These are phyloP conservation scores for Curvularia eragrostidis DNA, from an alignment of 2,329 filamentous ascomycete species.

Conservation along the genomic window DNA sequence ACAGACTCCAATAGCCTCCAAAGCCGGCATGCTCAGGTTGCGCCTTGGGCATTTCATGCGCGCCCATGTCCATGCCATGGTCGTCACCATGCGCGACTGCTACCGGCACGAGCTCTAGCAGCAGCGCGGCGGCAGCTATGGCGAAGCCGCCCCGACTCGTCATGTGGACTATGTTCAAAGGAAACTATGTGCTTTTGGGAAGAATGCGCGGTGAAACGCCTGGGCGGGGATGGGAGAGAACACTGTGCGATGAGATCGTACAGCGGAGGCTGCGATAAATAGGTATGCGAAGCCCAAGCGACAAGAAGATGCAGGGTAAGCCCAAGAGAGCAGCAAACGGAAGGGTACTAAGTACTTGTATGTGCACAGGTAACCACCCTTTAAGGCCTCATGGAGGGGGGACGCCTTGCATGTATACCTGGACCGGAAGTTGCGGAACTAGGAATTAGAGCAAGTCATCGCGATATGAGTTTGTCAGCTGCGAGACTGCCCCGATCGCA, in stretches of 20 bases:
- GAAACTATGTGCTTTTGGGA: slow-evolving; percentile 2
- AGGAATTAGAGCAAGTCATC: slow-evolving; percentile 23
- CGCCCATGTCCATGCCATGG: slow-evolving; percentile 37
- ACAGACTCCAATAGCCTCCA: slow-evolving; percentile 66
- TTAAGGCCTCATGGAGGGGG: slow-evolving; percentile 1
- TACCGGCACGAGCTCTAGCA: slow-evolving; percentile 50
- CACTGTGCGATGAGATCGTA: background rate
- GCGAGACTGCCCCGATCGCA: slow-evolving; percentile 31
- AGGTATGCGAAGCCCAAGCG: slow-evolving; percentile 6
- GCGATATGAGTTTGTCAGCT: slow-evolving; percentile 38
- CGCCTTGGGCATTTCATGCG: slow-evolving; percentile 29
- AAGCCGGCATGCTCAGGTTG: slow-evolving; percentile 23
- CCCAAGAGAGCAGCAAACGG: slow-evolving; percentile 15
- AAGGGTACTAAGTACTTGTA: slow-evolving; percentile 10
- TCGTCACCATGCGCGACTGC: slow-evolving; percentile 53
- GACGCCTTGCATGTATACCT: slow-evolving; percentile 22
- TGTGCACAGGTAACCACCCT: slow-evolving; percentile 7
- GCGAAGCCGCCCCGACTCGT: slow-evolving; percentile 26
- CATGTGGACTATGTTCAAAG: slow-evolving; percentile 36
- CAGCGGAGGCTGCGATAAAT: slow-evolving; percentile 3
- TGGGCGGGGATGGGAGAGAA: background rate
- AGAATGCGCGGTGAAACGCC: slow-evolving; percentile 3
- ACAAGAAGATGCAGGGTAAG: slow-evolving; percentile 10
- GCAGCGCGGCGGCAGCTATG: slow-evolving; percentile 47
- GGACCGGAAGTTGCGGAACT: slow-evolving; percentile 38